These are phyloP conservation scores for Starmerella sirachaensis DNA, from an alignment of 805 yeast genomes.

Conservation along the genomic window DNA sequence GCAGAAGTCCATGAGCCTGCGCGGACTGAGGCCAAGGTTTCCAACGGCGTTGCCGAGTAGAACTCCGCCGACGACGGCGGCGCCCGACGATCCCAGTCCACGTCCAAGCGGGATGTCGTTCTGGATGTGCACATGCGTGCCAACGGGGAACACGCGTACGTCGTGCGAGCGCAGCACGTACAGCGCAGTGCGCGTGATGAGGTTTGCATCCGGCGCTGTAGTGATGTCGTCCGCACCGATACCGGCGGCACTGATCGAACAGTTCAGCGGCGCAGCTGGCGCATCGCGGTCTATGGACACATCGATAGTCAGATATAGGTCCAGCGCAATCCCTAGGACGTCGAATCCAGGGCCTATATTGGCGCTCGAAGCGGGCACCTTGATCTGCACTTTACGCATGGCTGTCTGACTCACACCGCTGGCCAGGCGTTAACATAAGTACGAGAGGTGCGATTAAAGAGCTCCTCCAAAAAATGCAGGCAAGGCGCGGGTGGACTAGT, in stretches of 20 bases:
- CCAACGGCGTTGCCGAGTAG: slow-evolving; percentile 81
- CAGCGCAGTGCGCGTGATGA: slow-evolving; percentile 85
- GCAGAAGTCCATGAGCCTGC: slow-evolving; percentile 84
- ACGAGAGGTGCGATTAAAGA: too few species aligned
- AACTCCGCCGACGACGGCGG: slow-evolving; percentile 96
- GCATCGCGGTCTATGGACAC: slow-evolving; percentile 49
- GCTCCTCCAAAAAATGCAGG: too few species aligned
- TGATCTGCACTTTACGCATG: slow-evolving; percentile 21
- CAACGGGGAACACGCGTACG: slow-evolving; percentile 63
- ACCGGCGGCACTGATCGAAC: slow-evolving; percentile 54
- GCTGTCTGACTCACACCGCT: too few species aligned
- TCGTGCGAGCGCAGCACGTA: slow-evolving; percentile 81
- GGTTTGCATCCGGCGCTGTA: slow-evolving; percentile 58
- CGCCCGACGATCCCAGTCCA: slow-evolving; percentile 95
- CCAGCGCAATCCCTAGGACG: slow-evolving; percentile 83
- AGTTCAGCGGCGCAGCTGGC: slow-evolving; percentile 42
- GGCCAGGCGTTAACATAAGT: too few species aligned
- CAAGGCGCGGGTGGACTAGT: too few species aligned
- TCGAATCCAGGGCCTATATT: slow-evolving; percentile 98
- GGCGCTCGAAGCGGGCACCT: slow-evolving; percentile 88
- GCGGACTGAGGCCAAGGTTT: slow-evolving; percentile 55
- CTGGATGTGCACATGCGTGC: slow-evolving; percentile 65
- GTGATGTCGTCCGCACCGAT: slow-evolving; percentile 81
- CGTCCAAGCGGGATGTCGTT: slow-evolving; percentile 96
- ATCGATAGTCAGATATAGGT: slow-evolving; percentile 55